These are phyloP conservation scores for Pseudozyma sp. DNA, from an alignment of 1,284 basidiomycete genomes.

Conservation along the genomic window DNA sequence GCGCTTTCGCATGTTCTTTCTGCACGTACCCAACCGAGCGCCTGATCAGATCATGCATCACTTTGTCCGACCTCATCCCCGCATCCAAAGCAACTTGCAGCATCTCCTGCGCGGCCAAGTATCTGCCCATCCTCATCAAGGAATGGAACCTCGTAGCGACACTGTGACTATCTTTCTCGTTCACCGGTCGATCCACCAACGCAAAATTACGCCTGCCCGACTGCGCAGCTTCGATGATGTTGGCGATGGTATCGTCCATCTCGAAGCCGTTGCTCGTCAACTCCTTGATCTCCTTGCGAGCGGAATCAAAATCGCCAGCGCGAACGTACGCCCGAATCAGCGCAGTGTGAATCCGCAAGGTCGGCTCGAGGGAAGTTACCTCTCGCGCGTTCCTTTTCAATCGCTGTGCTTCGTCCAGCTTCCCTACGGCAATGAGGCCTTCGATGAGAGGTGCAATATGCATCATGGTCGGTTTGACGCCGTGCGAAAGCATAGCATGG, in stretches of 20 bases:
- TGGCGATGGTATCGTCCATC: constrained; percentile 36
- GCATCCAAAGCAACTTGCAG: constrained; percentile 27
- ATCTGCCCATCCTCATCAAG: constrained; percentile 24
- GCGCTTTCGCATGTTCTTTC: constrained; percentile 12
- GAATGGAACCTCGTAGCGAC: constrained; percentile 39
- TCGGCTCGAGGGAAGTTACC: constrained; percentile 24
- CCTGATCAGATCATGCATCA: constrained; percentile 25
- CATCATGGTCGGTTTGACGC: constrained; percentile 38
- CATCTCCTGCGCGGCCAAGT: constrained; percentile 42
- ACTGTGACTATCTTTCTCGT: constrained; percentile 13
- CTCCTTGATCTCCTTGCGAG: constrained; percentile 33
- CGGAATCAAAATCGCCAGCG: constrained; percentile 14
- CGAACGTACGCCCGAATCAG: constrained; percentile 43
- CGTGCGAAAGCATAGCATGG: constrained; percentile 42
- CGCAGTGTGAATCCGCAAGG: constrained; percentile 45
- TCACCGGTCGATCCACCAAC: constrained; percentile 24
- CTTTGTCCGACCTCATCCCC: constrained; percentile 28
- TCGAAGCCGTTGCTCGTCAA: constrained; percentile 25
- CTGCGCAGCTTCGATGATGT: constrained; percentile 47
- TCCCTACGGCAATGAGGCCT: constrained; percentile 31
- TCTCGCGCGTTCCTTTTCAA: constrained; percentile 39
- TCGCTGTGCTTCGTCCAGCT: constrained; percentile 35
- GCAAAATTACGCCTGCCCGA: constrained; percentile 8
- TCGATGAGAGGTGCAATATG: constrained; percentile 54
- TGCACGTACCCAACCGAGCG: constrained; percentile 20